Conservation (phyloP, 805 yeast genomes). For the Hanseniaspora occidentalis region DNA sequence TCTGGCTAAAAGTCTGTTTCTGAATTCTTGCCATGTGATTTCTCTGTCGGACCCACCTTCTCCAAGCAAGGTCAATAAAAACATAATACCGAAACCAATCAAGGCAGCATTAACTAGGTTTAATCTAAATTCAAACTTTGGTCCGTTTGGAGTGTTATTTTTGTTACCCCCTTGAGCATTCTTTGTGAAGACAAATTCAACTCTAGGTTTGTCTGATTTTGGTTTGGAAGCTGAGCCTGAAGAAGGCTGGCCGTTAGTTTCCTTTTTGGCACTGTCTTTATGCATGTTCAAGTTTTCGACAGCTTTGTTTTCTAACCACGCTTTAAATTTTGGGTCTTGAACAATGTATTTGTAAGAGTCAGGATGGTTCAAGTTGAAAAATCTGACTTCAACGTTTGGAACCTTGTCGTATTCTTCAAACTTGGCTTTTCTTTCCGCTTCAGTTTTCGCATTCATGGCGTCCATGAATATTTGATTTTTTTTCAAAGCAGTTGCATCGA, state of each 20-base stretch:
- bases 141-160: conserved; percentile 22
- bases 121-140: conserved; percentile 14
- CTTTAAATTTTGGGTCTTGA: neutral
- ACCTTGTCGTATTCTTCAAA: conserved; percentile 2
- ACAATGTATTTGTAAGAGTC: neutral
- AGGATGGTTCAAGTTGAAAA: conserved; percentile 1
- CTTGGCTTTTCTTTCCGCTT: neutral
- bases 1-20: conserved; percentile 57
- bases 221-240: neutral
- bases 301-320: neutral
- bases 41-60: conserved; percentile 31
- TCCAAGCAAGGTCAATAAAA: conserved; percentile 20
- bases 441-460: conserved; percentile 3
- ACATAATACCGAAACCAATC: conserved; percentile 21
- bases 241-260: neutral
- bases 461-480: conserved; percentile 1
- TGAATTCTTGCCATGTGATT: conserved; percentile 87
- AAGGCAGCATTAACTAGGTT: conserved; percentile 13
- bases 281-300: neutral
- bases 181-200: neutral
- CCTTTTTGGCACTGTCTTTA: conserved; percentile 1
- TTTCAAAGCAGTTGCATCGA: neutral
- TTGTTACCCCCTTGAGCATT: neutral
- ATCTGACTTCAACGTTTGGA: conserved; percentile 1
- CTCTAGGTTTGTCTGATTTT: neutral